Evolutionary conservation across 768 basidiomycete species (phyloP).

Genomic region (Suillus subaureus): DNA sequence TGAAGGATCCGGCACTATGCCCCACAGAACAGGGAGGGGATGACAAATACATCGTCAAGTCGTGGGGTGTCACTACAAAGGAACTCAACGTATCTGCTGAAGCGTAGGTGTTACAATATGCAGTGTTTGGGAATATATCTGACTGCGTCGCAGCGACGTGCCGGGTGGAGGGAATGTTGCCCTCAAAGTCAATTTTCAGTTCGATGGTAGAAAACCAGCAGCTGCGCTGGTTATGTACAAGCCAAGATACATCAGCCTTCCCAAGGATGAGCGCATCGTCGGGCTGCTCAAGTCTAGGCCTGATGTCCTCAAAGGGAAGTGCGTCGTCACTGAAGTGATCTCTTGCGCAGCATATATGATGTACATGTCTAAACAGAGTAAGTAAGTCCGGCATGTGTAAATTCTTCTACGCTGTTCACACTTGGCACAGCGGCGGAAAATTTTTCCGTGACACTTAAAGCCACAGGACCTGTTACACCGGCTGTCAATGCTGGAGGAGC

Average conservation of each 20-base stretch:
- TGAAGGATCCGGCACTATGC: constrained; percentile 9
- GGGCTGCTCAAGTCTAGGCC: background rate
- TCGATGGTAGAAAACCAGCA: constrained; percentile 30
- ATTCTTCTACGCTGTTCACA: background rate
- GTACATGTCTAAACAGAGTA: constrained; percentile 35
- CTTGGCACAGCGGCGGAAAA: constrained; percentile 23
- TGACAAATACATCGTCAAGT: constrained; percentile 23
- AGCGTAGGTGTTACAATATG: constrained; percentile 19
- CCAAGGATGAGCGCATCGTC: constrained; percentile 6
- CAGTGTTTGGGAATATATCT: background rate
- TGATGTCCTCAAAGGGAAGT: constrained; percentile 28
- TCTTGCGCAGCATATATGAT: constrained; percentile 35
- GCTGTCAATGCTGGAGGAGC: constrained; percentile 15
- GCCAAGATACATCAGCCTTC: constrained; percentile 25
- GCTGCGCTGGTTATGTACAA: constrained; percentile 37
- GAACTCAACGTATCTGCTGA: constrained; percentile 15
- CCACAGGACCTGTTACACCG: constrained; percentile 12
- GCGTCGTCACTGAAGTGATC: constrained; percentile 35
- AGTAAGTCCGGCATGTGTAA: background rate
- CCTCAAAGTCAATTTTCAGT: constrained; percentile 38
- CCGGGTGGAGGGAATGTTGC: constrained; percentile 30
- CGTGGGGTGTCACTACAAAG: constrained; percentile 23
- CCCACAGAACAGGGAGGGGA: constrained; percentile 20
- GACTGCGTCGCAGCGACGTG: background rate
- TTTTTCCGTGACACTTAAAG: constrained; percentile 23